phyloP scores from a whole-genome alignment of 306 rosid species.

The Ochetophila trinervis region DNA sequence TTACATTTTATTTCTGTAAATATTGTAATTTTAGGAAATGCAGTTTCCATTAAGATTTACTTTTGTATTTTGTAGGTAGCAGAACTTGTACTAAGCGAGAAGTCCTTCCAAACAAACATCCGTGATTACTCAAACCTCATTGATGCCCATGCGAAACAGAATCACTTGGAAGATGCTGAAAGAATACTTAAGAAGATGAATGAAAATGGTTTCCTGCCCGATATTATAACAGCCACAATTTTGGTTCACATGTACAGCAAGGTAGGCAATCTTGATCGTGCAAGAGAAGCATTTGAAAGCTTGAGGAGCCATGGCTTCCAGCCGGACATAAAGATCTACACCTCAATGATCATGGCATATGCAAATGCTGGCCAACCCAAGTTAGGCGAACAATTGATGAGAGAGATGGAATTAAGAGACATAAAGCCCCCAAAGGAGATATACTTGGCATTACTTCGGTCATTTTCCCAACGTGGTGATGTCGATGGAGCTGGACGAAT shows the following conservation, averaged over 20 bases:
- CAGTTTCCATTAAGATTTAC: constrained; percentile 25
- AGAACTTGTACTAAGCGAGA: constrained; percentile 60
- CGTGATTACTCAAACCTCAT: constrained; percentile 78
- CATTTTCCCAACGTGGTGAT: constrained; percentile 51
- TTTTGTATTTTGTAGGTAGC: constrained; percentile 59
- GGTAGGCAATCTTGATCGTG: constrained; percentile 61
- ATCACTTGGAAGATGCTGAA: constrained; percentile 62
- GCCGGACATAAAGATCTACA: constrained; percentile 58
- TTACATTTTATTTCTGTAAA: neutral
- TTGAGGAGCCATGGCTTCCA: constrained; percentile 65
- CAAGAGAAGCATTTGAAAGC: constrained; percentile 56
- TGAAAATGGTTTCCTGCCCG: constrained; percentile 53
- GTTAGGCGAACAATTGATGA: constrained; percentile 42
- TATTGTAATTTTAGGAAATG: constrained; percentile 4
- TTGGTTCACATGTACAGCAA: constrained; percentile 80
- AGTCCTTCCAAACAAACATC: constrained; percentile 66
- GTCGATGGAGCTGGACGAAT: constrained; percentile 41
- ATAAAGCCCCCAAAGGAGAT: constrained; percentile 57
- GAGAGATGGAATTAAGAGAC: constrained; percentile 64
- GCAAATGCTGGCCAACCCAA: constrained; percentile 58
- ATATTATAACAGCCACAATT: constrained; percentile 46
- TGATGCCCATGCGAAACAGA: constrained; percentile 60
- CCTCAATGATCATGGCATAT: constrained; percentile 66
- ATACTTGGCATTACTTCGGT: constrained; percentile 60
- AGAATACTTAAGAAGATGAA: constrained; percentile 68